phyloP scores from a whole-genome alignment of 1,284 basidiomycete species.

The Malassezia brasiliensis region DNA sequence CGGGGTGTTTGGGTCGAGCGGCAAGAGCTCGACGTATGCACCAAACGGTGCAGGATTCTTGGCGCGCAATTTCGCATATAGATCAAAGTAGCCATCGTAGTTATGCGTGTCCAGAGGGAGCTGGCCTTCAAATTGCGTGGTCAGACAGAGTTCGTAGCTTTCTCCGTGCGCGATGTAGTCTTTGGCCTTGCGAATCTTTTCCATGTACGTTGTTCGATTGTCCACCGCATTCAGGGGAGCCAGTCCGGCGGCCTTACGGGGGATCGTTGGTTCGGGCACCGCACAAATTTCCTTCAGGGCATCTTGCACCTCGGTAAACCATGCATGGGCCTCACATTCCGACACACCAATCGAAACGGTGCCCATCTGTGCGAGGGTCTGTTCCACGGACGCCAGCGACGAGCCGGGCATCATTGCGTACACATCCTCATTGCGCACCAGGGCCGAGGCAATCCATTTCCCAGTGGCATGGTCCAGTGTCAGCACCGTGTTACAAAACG shows the following conservation, averaged over 20 bases:
- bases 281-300: background rate
- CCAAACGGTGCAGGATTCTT: slow-evolving; percentile 87
- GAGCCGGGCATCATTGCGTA: background rate
- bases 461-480: slow-evolving; percentile 47
- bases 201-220: slow-evolving; percentile 55
- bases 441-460: slow-evolving; percentile 50
- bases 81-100: slow-evolving; percentile 25
- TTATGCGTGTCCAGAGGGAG: slow-evolving; percentile 14
- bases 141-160: slow-evolving; percentile 92
- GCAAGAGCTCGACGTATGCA: slow-evolving; percentile 60
- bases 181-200: slow-evolving; percentile 64
- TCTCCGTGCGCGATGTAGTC: slow-evolving; percentile 72
- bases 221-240: slow-evolving; percentile 16
- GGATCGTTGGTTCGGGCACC: background rate
- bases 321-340: slow-evolving; percentile 3
- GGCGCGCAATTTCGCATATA: slow-evolving; percentile 49
- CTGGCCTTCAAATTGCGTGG: slow-evolving; percentile 57
- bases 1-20: background rate
- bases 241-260: background rate
- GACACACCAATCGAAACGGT: background rate
- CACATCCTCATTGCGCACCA: slow-evolving; percentile 22
- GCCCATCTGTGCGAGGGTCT: background rate
- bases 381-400: background rate
- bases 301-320: slow-evolving; percentile 9
- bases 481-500: slow-evolving; percentile 49